These are phyloP conservation scores for Sonneratia caseolaris DNA, from an alignment of 345 rosid genomes.

Conservation along the genomic window DNA sequence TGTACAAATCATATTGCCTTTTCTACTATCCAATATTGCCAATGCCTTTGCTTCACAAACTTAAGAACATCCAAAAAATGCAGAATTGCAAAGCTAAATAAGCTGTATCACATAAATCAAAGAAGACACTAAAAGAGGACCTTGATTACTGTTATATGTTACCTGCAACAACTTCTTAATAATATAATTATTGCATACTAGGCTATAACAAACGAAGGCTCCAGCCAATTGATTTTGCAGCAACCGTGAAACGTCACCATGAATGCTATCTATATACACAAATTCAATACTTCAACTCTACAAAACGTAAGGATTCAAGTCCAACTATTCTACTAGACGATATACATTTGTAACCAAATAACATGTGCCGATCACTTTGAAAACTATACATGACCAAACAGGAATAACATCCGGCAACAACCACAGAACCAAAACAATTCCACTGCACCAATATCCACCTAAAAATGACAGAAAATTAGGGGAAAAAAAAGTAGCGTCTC, in stretches of 20 bases:
- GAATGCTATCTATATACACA: neutral
- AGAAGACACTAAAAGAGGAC: neutral
- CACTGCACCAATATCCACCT: conserved; percentile 5
- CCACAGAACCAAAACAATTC: neutral
- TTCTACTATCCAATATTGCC: neutral
- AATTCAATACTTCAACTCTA: neutral
- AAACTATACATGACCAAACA: conserved; percentile 3
- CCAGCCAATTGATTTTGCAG: neutral
- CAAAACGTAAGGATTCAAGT: neutral
- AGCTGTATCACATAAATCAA: neutral
- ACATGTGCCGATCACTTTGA: neutral
- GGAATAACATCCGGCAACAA: neutral
- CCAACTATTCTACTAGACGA: neutral
- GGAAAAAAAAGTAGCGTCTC: neutral
- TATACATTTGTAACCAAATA: neutral
- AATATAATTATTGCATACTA: neutral
- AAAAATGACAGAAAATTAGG: neutral
- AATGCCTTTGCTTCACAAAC: neutral
- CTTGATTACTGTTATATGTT: neutral
- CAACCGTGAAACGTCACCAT: neutral
- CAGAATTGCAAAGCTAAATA: neutral
- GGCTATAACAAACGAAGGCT: neutral
- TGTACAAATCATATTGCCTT: neutral
- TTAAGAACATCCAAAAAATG: neutral
- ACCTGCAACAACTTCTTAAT: neutral